Evolutionary conservation across 1,139 yeast genomes (phyloP).

Genomic region (Pichia kudriavzevii): DNA sequence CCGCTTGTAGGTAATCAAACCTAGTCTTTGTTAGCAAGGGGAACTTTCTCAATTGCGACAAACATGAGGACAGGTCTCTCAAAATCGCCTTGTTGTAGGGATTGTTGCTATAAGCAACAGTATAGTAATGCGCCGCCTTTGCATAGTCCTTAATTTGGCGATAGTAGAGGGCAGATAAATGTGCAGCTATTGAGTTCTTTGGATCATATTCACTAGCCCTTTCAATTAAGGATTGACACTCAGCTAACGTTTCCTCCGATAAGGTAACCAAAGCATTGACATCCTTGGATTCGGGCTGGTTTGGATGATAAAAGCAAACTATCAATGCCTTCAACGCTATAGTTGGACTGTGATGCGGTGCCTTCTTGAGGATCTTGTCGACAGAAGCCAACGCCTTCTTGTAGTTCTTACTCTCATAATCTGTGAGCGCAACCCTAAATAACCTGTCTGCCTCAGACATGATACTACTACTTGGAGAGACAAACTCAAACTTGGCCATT

Average conservation of each 20-base stretch:
- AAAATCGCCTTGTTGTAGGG: constrained; percentile 72
- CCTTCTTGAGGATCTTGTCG: constrained; percentile 71
- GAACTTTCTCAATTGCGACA: constrained; percentile 73
- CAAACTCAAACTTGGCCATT: too few relatives aligned
- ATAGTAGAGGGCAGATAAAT: constrained; percentile 79
- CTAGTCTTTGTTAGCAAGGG: constrained; percentile 57
- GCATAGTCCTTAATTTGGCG: constrained; percentile 61
- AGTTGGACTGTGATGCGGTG: constrained; percentile 71
- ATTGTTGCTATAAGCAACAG: constrained; percentile 71
- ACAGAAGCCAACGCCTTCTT: constrained; percentile 74
- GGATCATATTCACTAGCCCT: constrained; percentile 56
- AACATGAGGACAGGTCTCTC: constrained; percentile 75
- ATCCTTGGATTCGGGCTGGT: constrained; percentile 10
- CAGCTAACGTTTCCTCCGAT: constrained; percentile 44
- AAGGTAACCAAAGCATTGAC: constrained; percentile 24
- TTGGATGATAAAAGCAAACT: constrained; percentile 12
- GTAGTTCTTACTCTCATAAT: constrained; percentile 81
- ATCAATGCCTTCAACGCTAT: constrained; percentile 79
- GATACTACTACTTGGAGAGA: too few relatives aligned
- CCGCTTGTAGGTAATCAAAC: constrained; percentile 60
- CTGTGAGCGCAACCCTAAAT: constrained; percentile 73
- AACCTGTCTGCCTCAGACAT: constrained; percentile 9
- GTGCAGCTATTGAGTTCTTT: constrained; percentile 63
- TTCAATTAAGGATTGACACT: constrained; percentile 55
- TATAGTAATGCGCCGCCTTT: constrained; percentile 76